phyloP scores from a whole-genome alignment of 495 filamentous ascomycete genomes.

The Penicillium dipodomyicola region DNA sequence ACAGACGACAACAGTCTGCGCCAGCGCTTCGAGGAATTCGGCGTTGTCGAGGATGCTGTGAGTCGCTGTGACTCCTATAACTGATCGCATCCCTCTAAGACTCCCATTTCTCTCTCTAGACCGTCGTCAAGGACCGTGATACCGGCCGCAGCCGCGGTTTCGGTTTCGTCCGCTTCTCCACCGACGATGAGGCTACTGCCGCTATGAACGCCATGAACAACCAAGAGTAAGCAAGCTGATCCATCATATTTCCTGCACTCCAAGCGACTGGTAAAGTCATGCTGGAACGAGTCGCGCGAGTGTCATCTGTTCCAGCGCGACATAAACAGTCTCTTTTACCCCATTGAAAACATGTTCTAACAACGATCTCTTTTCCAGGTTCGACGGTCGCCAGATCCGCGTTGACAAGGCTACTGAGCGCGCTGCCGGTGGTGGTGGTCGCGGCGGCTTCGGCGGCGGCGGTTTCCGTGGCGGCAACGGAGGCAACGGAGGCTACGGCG shows the following conservation, averaged over 20 bases:
- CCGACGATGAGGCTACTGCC: conserved; percentile 73
- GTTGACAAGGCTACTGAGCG: conserved; percentile 94
- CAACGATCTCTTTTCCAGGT: conserved; percentile 51
- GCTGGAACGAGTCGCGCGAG: not conserved
- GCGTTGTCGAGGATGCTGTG: conserved; percentile 12
- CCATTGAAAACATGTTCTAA: not conserved
- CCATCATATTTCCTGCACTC: not conserved
- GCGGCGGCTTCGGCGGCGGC: conserved; percentile 36
- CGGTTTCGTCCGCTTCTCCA: conserved; percentile 86
- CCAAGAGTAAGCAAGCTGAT: conserved; percentile 64
- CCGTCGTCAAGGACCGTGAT: conserved; percentile 96
- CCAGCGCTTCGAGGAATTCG: conserved; percentile 13
- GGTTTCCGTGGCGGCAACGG: conserved; percentile 18
- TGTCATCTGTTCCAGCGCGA: not conserved
- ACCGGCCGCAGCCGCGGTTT: conserved; percentile 95
- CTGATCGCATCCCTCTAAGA: not conserved
- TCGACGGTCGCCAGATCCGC: conserved; percentile 92
- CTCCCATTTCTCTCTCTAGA: conserved; percentile 49
- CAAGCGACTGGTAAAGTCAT: not conserved
- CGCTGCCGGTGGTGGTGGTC: conserved; percentile 40
- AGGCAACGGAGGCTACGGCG: conserved; percentile 3
- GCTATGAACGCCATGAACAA: conserved; percentile 90
- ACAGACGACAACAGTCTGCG: conserved; percentile 10
- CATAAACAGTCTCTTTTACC: not conserved
- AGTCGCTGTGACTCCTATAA: not conserved